phyloP scores from a whole-genome alignment of 306 rosid genomes.

The Rosa multiflora region DNA sequence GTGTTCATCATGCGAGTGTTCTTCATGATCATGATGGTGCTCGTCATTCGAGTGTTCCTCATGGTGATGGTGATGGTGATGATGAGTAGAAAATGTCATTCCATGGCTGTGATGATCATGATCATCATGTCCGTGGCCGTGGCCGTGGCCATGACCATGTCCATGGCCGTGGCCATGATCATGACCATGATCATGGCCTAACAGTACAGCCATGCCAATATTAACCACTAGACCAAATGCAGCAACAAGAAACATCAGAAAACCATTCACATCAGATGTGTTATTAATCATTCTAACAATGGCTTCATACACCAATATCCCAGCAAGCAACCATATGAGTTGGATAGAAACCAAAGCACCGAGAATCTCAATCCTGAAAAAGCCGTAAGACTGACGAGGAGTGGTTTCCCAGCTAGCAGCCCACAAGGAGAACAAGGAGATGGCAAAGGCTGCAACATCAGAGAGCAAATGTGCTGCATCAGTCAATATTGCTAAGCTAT shows the following conservation, averaged over 20 bases:
- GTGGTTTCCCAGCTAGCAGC: constrained; percentile 85
- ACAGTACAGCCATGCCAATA: constrained; percentile 59
- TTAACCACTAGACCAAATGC: constrained; percentile 70
- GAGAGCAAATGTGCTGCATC: constrained; percentile 88
- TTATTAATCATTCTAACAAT: constrained; percentile 48
- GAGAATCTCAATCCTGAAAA: constrained; percentile 73
- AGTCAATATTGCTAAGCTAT: constrained; percentile 75
- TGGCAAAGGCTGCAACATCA: constrained; percentile 77
- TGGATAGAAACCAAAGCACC: constrained; percentile 82
- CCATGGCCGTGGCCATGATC: constrained; percentile 55
- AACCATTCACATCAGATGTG: constrained; percentile 51
- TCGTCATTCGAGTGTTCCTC: constrained; percentile 30
- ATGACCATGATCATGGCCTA: constrained; percentile 81
- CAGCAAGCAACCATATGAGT: constrained; percentile 73
- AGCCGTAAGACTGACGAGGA: constrained; percentile 82
- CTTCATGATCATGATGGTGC: constrained; percentile 43
- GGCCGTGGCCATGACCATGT: constrained; percentile 54
- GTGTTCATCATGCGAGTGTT: constrained; percentile 18
- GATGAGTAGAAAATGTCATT: constrained; percentile 40
- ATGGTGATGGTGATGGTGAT: constrained; percentile 30
- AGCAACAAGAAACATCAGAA: constrained; percentile 63
- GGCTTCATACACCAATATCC: constrained; percentile 75
- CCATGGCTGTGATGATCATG: constrained; percentile 51
- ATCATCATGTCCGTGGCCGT: constrained; percentile 36
- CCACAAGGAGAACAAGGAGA: constrained; percentile 76